These are phyloP conservation scores for Jatropha multifida DNA, from an alignment of 441 rosid genomes.

Conservation along the genomic window DNA sequence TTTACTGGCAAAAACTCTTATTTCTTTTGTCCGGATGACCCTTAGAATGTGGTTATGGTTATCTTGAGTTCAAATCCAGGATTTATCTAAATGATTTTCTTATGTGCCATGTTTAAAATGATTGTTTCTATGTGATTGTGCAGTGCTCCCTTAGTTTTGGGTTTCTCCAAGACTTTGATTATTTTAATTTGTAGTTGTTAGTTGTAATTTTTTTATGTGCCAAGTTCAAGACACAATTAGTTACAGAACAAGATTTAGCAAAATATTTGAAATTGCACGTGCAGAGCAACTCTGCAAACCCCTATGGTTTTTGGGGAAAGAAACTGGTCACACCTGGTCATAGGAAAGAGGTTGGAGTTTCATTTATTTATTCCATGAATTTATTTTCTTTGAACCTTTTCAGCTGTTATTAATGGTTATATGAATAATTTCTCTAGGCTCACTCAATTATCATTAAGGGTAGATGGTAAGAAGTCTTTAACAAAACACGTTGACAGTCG, in stretches of 20 bases:
- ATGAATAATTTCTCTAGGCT: neutral
- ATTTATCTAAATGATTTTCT: neutral
- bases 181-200: neutral
- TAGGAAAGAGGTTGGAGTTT: constrained; percentile 71
- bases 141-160: neutral
- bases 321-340: constrained; percentile 73
- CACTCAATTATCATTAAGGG: neutral
- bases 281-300: constrained; percentile 77
- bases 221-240: constrained; percentile 69
- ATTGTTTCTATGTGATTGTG: neutral
- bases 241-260: constrained; percentile 94
- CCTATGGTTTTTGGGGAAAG: constrained; percentile 72
- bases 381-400: neutral
- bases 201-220: constrained; percentile 1
- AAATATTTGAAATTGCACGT: constrained; percentile 70
- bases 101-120: neutral
- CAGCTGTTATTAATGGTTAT: neutral
- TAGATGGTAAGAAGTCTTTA: neutral
- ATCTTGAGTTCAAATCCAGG: neutral
- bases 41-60: neutral
- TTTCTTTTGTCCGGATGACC: neutral
- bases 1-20: neutral
- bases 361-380: neutral
- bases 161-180: neutral
- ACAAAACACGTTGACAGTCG: neutral